phyloP scores from a whole-genome alignment of 352 stramenopile species.

The Pythium folliculosum region DNA sequence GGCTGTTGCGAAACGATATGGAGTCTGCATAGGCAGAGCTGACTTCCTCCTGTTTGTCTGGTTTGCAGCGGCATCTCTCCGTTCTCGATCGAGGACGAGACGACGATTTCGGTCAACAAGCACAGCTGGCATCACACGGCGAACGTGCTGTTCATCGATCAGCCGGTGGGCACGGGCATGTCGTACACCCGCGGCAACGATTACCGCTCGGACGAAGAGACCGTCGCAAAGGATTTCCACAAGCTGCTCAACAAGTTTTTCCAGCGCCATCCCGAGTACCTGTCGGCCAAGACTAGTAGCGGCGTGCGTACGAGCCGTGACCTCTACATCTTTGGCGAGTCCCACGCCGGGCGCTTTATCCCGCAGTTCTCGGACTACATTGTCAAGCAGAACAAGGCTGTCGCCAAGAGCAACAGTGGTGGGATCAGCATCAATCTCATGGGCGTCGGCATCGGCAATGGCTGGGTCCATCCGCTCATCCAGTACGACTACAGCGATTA shows the following conservation, averaged over 20 bases:
- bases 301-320: constrained; percentile 52
- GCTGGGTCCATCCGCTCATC: constrained; percentile 95
- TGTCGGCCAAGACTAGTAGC: constrained; percentile 44
- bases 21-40: neutral
- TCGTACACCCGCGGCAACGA: constrained; percentile 62
- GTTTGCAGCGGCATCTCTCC: constrained; percentile 49
- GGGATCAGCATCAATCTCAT: constrained; percentile 60
- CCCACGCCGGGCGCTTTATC: constrained; percentile 97
- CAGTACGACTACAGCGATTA: constrained; percentile 97
- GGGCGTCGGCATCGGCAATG: constrained; percentile 96
- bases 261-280: constrained; percentile 77
- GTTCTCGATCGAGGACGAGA: constrained; percentile 57
- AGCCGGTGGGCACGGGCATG: constrained; percentile 82
- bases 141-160: constrained; percentile 86
- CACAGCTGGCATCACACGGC: constrained; percentile 75
- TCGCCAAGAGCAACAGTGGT: constrained; percentile 6
- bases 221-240: constrained; percentile 88
- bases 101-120: constrained; percentile 60
- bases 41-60: neutral
- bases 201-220: constrained; percentile 47
- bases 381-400: constrained; percentile 76
- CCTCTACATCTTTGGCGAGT: constrained; percentile 96
- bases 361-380: constrained; percentile 95
- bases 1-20: neutral
- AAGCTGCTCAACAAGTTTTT: constrained; percentile 94